These are phyloP conservation scores for Citrullus colocynthis DNA, from an alignment of 306 rosid species.

Conservation along the genomic window DNA sequence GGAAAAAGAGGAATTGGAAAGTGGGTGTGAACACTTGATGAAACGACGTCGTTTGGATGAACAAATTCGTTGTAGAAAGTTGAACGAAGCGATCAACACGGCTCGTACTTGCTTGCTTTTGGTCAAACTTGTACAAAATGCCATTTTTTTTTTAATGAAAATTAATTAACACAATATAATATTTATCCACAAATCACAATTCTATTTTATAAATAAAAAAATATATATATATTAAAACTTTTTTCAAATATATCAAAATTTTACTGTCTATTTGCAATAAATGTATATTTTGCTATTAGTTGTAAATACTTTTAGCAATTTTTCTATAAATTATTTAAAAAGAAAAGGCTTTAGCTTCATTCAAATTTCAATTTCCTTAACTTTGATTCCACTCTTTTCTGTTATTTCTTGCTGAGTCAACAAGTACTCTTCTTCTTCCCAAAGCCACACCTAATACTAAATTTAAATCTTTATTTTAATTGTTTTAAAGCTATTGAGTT, in stretches of 20 bases:
- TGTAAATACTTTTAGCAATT: too few relatives aligned
- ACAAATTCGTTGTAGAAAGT: background rate
- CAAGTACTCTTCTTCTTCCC: background rate
- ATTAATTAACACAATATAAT: background rate
- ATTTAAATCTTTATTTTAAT: background rate
- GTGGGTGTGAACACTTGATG: background rate
- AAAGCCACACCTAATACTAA: background rate
- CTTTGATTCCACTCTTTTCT: background rate
- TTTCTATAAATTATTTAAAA: too few relatives aligned
- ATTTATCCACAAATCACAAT: background rate
- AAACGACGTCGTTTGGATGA: background rate
- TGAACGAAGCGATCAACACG: background rate
- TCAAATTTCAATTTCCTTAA: background rate
- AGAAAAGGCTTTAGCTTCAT: background rate
- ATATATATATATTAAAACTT: too few relatives aligned
- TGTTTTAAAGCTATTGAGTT: too few relatives aligned
- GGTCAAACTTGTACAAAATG: conserved; percentile 1
- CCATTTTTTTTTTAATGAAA: background rate
- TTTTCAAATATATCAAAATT: too few relatives aligned
- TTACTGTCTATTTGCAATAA: too few relatives aligned
- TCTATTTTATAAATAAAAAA: background rate
- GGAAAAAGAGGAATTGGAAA: background rate
- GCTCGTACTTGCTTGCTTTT: background rate
- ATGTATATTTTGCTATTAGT: too few relatives aligned
- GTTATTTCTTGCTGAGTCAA: background rate